phyloP scores from a whole-genome alignment of 176 grass and related monocot genomes.

The Oryza longistaminata region DNA sequence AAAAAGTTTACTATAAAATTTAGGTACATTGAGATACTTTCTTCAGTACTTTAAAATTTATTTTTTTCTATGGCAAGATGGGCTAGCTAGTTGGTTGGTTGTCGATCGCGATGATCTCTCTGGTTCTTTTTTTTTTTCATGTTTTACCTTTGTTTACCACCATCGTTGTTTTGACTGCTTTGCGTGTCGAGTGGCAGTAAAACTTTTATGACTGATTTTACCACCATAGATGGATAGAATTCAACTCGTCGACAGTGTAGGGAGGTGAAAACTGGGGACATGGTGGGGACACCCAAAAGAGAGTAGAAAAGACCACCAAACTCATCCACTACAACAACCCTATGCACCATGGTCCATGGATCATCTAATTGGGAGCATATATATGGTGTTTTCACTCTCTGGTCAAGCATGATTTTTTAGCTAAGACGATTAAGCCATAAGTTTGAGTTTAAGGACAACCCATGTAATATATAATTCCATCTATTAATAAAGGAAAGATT shows the following conservation, averaged over 20 bases:
- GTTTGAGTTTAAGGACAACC: neutral
- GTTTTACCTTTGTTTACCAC: conserved; percentile 26
- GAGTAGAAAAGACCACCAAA: neutral
- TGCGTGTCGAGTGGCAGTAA: neutral
- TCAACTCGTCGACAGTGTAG: neutral
- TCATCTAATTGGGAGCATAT: neutral
- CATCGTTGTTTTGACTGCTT: neutral
- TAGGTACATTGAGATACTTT: too few relatives aligned
- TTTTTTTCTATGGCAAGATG: conserved; percentile 12
- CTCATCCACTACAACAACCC: conserved; percentile 5
- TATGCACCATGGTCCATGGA: neutral
- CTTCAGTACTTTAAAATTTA: too few relatives aligned
- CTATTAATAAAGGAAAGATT: neutral
- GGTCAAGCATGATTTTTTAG: neutral
- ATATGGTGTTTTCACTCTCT: neutral
- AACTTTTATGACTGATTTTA: neutral
- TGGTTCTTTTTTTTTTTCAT: neutral
- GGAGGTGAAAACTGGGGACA: neutral
- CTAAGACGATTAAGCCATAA: neutral
- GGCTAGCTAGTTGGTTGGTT: neutral
- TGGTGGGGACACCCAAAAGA: neutral
- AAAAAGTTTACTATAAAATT: too few relatives aligned
- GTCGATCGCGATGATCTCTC: neutral
- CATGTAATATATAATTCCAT: neutral
- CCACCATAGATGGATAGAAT: neutral